These are phyloP conservation scores for Polyporus tsugae DNA, from an alignment of 1,284 basidiomycete species.

Conservation along the genomic window DNA sequence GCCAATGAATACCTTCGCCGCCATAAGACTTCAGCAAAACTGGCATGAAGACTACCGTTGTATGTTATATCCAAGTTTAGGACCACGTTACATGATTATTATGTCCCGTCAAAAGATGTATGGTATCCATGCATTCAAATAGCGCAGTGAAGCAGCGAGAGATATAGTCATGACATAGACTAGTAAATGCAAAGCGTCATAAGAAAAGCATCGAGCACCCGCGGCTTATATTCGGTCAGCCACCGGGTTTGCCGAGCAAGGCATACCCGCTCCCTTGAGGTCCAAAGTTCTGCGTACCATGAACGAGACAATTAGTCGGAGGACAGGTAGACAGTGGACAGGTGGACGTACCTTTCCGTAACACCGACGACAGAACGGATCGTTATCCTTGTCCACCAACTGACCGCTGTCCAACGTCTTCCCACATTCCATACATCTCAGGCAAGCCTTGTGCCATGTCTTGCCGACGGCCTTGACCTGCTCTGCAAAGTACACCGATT, in stretches of 20 bases:
- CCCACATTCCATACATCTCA: constrained; percentile 75
- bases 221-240: constrained; percentile 34
- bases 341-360: constrained; percentile 67
- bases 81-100: background rate
- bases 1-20: background rate
- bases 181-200: too few relatives aligned
- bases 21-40: background rate
- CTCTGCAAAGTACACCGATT: constrained; percentile 72
- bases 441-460: constrained; percentile 79
- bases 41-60: background rate
- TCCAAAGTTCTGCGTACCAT: constrained; percentile 61
- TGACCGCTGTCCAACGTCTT: constrained; percentile 71
- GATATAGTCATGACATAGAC: constrained; percentile 7
- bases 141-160: background rate
- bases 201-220: background rate
- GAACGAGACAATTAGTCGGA: background rate
- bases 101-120: background rate
- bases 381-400: constrained; percentile 76
- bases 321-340: too few relatives aligned
- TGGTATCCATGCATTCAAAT: background rate
- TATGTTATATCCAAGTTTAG: background rate
- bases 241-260: constrained; percentile 68
- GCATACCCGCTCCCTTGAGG: constrained; percentile 80
- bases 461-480: constrained; percentile 81
- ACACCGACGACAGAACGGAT: constrained; percentile 73